Evolutionary conservation across 2,329 filamentous ascomycete species (phyloP), one percentile per base, ranked within the genome.

Genomic region (Knufia fluminis): DNA sequence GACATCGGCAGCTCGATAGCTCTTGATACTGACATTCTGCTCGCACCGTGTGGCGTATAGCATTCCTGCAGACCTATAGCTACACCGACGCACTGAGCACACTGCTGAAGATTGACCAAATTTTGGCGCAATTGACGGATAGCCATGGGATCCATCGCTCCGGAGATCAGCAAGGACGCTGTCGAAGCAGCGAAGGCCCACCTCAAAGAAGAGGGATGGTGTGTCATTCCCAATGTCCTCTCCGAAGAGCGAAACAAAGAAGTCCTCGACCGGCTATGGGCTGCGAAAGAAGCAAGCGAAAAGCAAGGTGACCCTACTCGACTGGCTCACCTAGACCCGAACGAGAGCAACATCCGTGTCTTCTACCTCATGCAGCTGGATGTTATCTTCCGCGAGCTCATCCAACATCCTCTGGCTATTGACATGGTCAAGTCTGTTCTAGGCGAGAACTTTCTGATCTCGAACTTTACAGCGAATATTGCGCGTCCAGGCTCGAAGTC

Each of bases 391-490:
- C 57, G 58, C 6, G 59, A 62, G 23, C 50, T 62, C 42, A 62
- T 62, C 43, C 20, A 50, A 4, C 58, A 62, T 51, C 62, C 62
- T 2, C 59, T 56, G 1, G 60, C 56, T 16, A 44, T 63, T 9
- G 53, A 59, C 19, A 58, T 63, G 58, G 61, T 63, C 19, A 54
- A 60, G 44, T 55, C 54, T 0, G 54, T 64, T 2, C 57, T 66
- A 0, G 62, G 61, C 2, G 57, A 61, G 3, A 54, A 57, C 8
- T 62, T 64, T 55, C 52, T 66, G 8, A 61, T 66, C 48, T 61
- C 56, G 17, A 66, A 66, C 52, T 66, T 67, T 52, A 65, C 63
- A 3, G 62, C 62, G 40, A 66, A 66, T 49, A 66, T 66, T 39
- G 63, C 63, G 9, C 58, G 62, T 0, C 64, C 65, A 0, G 65